Evolutionary conservation across 2,329 filamentous ascomycete species (phyloP).

Genomic region (Pseudogymnoascus sp.): DNA sequence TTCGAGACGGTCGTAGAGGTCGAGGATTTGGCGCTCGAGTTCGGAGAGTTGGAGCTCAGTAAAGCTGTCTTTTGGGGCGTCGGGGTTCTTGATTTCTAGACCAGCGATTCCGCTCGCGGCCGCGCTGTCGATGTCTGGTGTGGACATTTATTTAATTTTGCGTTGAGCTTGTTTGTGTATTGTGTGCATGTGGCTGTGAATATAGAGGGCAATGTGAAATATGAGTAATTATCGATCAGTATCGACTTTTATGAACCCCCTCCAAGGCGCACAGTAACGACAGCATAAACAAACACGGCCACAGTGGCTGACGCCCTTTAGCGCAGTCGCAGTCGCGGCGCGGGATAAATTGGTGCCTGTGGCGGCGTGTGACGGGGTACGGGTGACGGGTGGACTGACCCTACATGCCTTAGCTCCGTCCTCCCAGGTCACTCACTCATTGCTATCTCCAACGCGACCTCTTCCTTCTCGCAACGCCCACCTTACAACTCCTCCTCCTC

Average conservation of each 20-base stretch:
- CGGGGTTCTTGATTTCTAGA: not conserved
- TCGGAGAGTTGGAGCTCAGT: constrained; percentile 50
- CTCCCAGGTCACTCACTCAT: constrained; percentile 6
- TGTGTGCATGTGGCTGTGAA: not conserved
- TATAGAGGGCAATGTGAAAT: not conserved
- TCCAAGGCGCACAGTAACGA: not conserved
- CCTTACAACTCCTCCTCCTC: not conserved
- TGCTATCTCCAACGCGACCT: not conserved
- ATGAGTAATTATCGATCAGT: not conserved
- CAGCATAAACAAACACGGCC: constrained; percentile 6
- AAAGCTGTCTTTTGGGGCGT: not conserved
- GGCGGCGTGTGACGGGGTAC: constrained; percentile 7
- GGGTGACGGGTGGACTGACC: constrained; percentile 5
- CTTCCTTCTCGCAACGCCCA: not conserved
- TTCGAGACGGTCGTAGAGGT: constrained; percentile 64
- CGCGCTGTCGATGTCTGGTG: not conserved
- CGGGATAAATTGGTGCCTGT: constrained; percentile 7
- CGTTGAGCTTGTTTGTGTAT: not conserved
- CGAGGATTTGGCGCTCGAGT: constrained; percentile 58
- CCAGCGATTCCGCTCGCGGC: constrained; percentile 2
- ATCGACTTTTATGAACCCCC: not conserved
- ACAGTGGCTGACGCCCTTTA: constrained; percentile 6
- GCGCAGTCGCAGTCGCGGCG: not conserved
- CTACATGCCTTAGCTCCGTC: constrained; percentile 6
- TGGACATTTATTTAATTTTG: not conserved